A percentile compares a stretch with the other conserved stretches of the same genome.
These are phyloP conservation scores for Toxicodendron radicans DNA, from an alignment of 345 rosid species.

Conservation along the genomic window DNA sequence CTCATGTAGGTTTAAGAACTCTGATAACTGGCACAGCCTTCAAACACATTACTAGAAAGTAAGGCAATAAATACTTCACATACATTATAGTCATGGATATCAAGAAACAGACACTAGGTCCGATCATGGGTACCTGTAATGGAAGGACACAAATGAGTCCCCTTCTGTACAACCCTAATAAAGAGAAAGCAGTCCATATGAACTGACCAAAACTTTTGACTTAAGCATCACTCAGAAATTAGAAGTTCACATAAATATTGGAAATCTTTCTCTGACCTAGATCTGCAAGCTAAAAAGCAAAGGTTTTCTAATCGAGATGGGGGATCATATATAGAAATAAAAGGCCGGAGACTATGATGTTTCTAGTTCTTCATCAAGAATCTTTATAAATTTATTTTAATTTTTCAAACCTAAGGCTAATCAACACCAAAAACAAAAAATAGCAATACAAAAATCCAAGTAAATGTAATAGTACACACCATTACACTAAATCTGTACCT, in stretches of 20 bases:
- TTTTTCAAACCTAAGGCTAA: neutral
- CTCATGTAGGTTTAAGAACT: too few relatives aligned
- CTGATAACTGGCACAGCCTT: too few relatives aligned
- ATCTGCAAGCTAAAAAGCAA: neutral
- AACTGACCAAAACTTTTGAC: neutral
- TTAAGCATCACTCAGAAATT: too few relatives aligned
- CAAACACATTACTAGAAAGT: too few relatives aligned
- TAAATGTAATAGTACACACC: too few relatives aligned
- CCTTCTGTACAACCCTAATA: neutral
- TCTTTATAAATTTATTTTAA: too few relatives aligned
- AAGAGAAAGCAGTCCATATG: too few relatives aligned
- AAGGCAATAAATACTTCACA: too few relatives aligned
- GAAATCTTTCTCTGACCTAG: neutral
- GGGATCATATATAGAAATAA: too few relatives aligned
- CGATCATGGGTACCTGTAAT: neutral
- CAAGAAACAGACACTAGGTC: neutral
- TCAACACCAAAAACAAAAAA: neutral
- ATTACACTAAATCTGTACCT: neutral
- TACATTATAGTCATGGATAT: neutral
- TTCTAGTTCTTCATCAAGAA: neutral
- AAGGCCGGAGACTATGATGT: neutral
- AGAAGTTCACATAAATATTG: neutral
- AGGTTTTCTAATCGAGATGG: neutral
- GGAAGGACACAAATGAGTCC: too few relatives aligned
- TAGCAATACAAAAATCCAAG: neutral